These are phyloP conservation scores for Agaricus sinodeliciosus DNA, from an alignment of 768 basidiomycete genomes.

Conservation along the genomic window DNA sequence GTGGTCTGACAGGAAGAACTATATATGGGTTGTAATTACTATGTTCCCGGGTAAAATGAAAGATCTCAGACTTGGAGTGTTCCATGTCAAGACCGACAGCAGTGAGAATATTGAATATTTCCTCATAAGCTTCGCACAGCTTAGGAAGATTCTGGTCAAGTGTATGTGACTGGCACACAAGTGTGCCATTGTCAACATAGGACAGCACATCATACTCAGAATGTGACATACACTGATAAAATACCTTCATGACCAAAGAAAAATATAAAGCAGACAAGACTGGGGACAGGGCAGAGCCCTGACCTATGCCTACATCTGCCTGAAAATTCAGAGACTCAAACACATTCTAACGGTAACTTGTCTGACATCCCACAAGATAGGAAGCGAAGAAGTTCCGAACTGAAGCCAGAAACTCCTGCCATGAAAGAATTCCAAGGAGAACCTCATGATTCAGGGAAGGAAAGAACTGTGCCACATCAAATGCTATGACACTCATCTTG, in stretches of 20 bases:
- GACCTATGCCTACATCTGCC: background rate
- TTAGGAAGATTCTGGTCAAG: background rate
- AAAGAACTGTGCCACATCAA: background rate
- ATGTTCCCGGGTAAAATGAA: background rate
- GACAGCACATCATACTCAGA: background rate
- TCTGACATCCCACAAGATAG: too few relatives aligned
- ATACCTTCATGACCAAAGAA: background rate
- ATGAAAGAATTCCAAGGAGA: too few relatives aligned
- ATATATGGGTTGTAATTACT: background rate
- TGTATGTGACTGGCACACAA: too few relatives aligned
- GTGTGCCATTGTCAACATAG: background rate
- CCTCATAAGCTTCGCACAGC: background rate
- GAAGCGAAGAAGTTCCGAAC: too few relatives aligned
- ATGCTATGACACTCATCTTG: background rate
- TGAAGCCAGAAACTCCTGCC: too few relatives aligned
- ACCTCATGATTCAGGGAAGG: too few relatives aligned
- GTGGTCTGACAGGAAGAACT: background rate
- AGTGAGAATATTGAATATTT: background rate
- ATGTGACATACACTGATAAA: background rate
- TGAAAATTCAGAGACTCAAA: too few relatives aligned
- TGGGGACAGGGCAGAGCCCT: slow-evolving; percentile 5
- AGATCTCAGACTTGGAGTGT: slow-evolving; percentile 1
- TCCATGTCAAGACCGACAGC: background rate
- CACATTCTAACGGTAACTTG: too few relatives aligned
- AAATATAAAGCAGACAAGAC: background rate